Base-by-base conservation (phyloP, 192 early-diverging fungal genomes). In the Jimgerdemannia flammicorona region DNA sequence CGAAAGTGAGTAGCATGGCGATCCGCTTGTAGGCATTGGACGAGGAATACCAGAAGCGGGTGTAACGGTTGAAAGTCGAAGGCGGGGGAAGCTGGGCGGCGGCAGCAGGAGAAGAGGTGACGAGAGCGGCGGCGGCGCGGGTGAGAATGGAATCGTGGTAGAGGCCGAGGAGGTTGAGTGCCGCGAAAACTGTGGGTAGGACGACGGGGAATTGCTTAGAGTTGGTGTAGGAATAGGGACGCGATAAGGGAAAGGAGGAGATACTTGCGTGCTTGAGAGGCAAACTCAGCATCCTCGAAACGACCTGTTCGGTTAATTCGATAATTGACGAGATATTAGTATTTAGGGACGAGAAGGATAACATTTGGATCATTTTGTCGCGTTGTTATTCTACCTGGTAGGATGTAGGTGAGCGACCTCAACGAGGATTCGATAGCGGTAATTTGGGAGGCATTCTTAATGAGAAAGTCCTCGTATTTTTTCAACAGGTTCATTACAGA, bases 261-360 rank as follows among this genome's bases (percentile, higher is more conserved):
- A 68, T 6, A 68, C 78, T 82, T 90, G 87, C 88, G 82, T 14
- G 91, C 92, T 87, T 97, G 95, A 14, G 96, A 96, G 9, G 93
- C 93, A 49, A 99, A 86, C 77, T 99, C 97, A 18, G 96, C 90
- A 79, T 97, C 93, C 44, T 91, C 89, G 80, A 99, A 99, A 10
- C 97, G 92, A 68, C 97, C 94, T 93, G 80, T 64, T 19, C 2
- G 11, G 75, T 4, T 44, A 70, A 73, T 20, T 68, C 6, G 72
- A 63, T 29, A 29, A 29, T 29, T 29, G 29, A 29, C 29, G 29
- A 29, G 29, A 1, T 29, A 29, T 1, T 29, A 29, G 29, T 29
- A 29, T 29, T 29, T 29, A 29, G 29, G 29, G 29, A 29, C 29
- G 29, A 29, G 29, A 29, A 29, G 29, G 29, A 1, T 29, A 29